Evolutionary conservation across 805 yeast species (phyloP).

Genomic region (Limtongia smithiae): DNA sequence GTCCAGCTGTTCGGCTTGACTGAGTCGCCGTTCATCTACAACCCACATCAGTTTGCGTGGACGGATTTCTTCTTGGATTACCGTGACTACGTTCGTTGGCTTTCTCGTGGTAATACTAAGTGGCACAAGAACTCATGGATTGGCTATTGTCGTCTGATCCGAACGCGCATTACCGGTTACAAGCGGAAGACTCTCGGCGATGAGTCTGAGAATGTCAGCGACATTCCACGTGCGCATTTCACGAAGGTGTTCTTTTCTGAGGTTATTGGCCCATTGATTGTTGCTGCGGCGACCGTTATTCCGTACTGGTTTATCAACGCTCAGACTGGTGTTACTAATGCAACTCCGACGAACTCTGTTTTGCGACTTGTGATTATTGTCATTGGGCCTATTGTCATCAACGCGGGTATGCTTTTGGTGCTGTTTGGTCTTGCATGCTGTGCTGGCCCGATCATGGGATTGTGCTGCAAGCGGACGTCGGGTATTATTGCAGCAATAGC

Average conservation of each 20-base stretch:
- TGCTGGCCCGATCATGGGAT: constrained; percentile 91
- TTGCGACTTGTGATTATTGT: constrained; percentile 58
- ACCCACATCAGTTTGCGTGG: constrained; percentile 97
- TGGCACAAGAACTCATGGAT: constrained; percentile 77
- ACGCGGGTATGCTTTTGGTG: constrained; percentile 77
- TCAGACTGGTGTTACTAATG: constrained; percentile 68
- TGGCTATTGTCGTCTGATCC: constrained; percentile 63
- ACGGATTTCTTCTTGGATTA: constrained; percentile 94
- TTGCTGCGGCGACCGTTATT: constrained; percentile 62
- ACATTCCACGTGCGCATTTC: constrained; percentile 71
- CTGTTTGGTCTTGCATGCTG: constrained; percentile 87
- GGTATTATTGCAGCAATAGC: constrained; percentile 93
- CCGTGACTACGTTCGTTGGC: constrained; percentile 87
- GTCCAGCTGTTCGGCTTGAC: constrained; percentile 81
- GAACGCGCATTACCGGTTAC: constrained; percentile 91
- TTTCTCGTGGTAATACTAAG: constrained; percentile 70
- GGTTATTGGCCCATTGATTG: constrained; percentile 65
- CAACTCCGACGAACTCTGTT: constrained; percentile 52
- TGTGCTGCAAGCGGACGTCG: constrained; percentile 97
- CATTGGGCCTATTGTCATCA: constrained; percentile 85
- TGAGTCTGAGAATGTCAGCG: constrained; percentile 62
- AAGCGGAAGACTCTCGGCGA: constrained; percentile 69
- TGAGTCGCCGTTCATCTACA: constrained; percentile 90
- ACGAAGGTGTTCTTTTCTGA: constrained; percentile 77
- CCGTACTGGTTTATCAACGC: constrained; percentile 81